Conservation (phyloP, 192 early-diverging fungal species). For the Umbelopsis ramanniana region DNA sequence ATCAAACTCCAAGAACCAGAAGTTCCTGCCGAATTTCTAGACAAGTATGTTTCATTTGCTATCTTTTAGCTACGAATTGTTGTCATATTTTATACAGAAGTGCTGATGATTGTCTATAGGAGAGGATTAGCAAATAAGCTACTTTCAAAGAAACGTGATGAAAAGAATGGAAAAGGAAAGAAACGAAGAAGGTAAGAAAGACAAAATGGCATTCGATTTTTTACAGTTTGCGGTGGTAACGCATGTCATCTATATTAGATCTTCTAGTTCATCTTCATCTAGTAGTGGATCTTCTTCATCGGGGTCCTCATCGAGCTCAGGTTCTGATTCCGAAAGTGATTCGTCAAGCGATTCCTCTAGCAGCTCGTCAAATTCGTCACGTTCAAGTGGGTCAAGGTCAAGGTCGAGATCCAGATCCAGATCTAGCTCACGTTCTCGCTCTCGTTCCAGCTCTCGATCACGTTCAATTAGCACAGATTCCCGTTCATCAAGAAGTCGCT, state of each 20-base stretch:
- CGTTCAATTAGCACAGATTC: conserved; percentile 18
- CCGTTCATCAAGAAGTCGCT: background rate
- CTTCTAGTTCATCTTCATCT: conserved; percentile 18
- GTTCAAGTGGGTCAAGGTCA: too few relatives aligned
- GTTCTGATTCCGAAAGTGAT: conserved; percentile 10
- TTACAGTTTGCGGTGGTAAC: background rate
- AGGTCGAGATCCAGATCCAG: conserved; percentile 23
- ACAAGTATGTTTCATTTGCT: conserved; percentile 28
- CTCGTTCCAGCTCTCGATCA: conserved; percentile 17
- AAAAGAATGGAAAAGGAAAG: conserved; percentile 35
- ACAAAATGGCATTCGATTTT: background rate
- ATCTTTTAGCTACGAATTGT: background rate
- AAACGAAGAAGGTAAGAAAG: conserved; percentile 12
- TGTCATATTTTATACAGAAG: background rate
- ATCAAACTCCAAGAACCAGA: conserved; percentile 51
- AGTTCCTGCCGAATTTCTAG: conserved; percentile 51
- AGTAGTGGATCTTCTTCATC: conserved; percentile 24
- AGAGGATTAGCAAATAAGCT: conserved; percentile 53
- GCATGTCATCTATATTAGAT: background rate
- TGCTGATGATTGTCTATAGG: conserved; percentile 13
- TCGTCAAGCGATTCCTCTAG: conserved; percentile 10
- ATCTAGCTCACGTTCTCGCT: conserved; percentile 30
- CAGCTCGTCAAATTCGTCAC: conserved; percentile 9
- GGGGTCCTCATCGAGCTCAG: conserved; percentile 21
- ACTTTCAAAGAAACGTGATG: conserved; percentile 47